These are phyloP conservation scores for Paraconiothyrium sp. DNA, from an alignment of 2,329 filamentous ascomycete genomes.

Conservation along the genomic window DNA sequence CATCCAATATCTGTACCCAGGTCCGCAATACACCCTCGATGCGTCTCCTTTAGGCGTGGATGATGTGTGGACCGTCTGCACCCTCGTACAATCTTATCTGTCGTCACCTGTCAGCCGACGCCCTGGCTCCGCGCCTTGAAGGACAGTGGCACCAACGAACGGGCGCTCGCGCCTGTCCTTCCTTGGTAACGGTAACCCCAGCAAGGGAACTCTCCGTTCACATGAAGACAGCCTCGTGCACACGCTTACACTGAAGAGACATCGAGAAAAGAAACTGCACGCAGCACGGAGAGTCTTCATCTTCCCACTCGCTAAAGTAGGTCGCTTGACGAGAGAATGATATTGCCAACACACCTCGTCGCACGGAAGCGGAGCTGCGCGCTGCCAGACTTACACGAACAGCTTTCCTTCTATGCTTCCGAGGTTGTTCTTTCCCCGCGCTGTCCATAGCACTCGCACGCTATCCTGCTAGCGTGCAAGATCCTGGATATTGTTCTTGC, in stretches of 20 bases:
- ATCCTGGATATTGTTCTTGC: too few species aligned
- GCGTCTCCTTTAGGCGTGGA: too few species aligned
- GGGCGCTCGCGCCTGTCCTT: background rate
- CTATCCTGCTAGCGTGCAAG: too few species aligned
- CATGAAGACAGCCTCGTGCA: too few species aligned
- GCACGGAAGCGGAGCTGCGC: conserved; percentile 11
- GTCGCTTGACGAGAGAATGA: background rate
- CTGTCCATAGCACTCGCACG: too few species aligned
- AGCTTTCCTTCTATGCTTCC: background rate
- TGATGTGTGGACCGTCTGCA: background rate
- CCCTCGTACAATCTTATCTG: background rate
- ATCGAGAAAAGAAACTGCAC: background rate
- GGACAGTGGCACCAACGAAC: background rate
- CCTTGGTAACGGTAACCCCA: too few species aligned
- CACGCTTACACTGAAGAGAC: too few species aligned
- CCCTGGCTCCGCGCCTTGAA: background rate
- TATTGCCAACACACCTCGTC: conserved; percentile 10
- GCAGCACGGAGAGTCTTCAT: background rate
- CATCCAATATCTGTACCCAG: too few species aligned
- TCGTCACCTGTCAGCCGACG: background rate
- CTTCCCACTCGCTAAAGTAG: too few species aligned
- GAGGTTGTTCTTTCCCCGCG: background rate
- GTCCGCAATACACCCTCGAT: too few species aligned
- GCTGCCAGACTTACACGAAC: background rate
- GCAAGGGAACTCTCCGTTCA: too few species aligned